Base-by-base conservation (phyloP, 2,329 filamentous ascomycete genomes). In the Ilyonectria mors-panacis region DNA sequence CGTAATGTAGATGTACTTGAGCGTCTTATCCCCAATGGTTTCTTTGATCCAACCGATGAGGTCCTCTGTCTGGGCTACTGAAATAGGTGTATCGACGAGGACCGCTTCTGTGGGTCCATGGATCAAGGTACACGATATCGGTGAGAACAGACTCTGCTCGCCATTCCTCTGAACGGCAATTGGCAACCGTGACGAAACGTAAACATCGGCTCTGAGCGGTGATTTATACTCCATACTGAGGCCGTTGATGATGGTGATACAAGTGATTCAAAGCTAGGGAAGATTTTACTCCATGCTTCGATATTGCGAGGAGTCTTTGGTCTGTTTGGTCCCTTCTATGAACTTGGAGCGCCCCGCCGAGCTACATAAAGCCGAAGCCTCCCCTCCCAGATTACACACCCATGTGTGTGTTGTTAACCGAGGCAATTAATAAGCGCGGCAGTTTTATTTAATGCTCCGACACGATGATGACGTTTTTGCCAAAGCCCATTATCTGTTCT, bases 61-160 rank as follows among this genome's bases (percentile, higher is more conserved):
- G 1, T 51, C 44, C 19, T 62, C 53, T 6, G 28, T 58, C 30
- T 66, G 58, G 3, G 26, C 4, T 6, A 45, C 30, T 3, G 58
- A 57, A 15, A 66, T 51, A n/a, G 58, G 58, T 4, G 63, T 62
- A 21, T 66, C 58, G 1, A 62, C 19, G 10, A 66, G 35, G 6
- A 66, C 63, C 8, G 63, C 63, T 8, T 45, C 47, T 15, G 35
- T 33, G 19, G 1, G 26, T 33, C 12, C 45, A 53, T 53, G 42
- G 10, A 53, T 58, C 45, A 66, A 15, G 9, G 63, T 66, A 17
- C 63, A 61, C 10, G 48, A 51, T 17, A 65, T 65, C 9, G 57
- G 57, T 1, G 63, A 65, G 28, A 55, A 56, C 15, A 56, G 8
- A n/a, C 39, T 56, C 13, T 37, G 28, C 15, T 55, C 35, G 21